Base-by-base conservation (phyloP, 371 early-diverging fungal genomes). In the Basidiobolus meristosporus region DNA sequence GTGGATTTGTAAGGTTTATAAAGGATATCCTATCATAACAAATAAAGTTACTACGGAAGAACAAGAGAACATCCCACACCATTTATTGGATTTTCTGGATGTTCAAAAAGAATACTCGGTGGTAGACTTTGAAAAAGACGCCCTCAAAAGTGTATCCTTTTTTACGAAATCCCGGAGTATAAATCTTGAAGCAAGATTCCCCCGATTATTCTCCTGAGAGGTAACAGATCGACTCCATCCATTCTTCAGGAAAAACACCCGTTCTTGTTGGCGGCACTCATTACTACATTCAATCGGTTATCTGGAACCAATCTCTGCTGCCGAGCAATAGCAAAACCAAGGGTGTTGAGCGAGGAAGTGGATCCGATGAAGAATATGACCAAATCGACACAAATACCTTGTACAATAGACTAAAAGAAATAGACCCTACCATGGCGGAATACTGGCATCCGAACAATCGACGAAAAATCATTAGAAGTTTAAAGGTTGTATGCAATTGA, bases 181-280 rank as follows among this genome's bases (percentile, higher is more conserved):
- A 7, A 12, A 45, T n/a, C 10, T 16, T 31, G n/a, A n/a, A n/a
- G n/a, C n/a, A n/a, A n/a, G n/a, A n/a, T n/a, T n/a, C n/a, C n/a
- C n/a, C n/a, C n/a, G 28, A 41, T 9, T 20, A 18, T 29, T 1
- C 26, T 40, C 20, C 34, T 32, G 7, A 7, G 32, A 26, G 19
- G 15, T 33, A 12, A 3, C 51, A 85, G 81, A 92, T 93, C 38
- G 54, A 65, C 11, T 63, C 68, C 1, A 72, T 93, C 29, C 73
- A 84, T 30, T 43, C 49, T 12, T 63, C 78, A 16, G 49, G 68
- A 31, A 62, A 67, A 28, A 42, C 83, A 11, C 90, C 96, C 0
- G 77, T 96, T 2, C 57, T 96, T 9, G 95, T 91, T 0, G 97
- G 97, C 22, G 97, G 97, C 21, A 96, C 96, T 0, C 76, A 91